Evolutionary conservation across 1,139 yeast genomes (phyloP).

Genomic region (Petasospora rhodanensis): DNA sequence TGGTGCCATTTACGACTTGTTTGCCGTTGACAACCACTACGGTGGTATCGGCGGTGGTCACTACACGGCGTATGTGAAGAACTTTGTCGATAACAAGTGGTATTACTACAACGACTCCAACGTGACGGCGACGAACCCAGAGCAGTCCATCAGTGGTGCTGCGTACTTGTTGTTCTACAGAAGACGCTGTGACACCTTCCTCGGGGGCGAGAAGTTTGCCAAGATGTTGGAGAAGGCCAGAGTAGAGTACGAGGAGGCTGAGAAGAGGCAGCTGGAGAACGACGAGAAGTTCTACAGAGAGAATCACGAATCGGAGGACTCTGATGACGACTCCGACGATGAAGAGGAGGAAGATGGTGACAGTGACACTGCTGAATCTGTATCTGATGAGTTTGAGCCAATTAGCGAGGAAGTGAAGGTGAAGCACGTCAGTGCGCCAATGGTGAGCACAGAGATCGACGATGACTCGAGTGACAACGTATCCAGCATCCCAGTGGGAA

Average conservation of each 20-base stretch:
- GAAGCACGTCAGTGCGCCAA: conserved; percentile 5
- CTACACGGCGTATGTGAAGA: conserved; percentile 85
- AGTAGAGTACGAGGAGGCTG: conserved; percentile 24
- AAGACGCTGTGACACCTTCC: conserved; percentile 34
- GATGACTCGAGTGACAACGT: conserved; percentile 18
- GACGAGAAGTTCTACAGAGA: conserved; percentile 21
- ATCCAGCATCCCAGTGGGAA: conserved; percentile 22
- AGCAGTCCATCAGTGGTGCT: conserved; percentile 65
- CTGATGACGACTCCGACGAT: conserved; percentile 14
- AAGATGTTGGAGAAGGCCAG: conserved; percentile 31
- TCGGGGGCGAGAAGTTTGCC: conserved; percentile 30
- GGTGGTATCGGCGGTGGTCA: conserved; percentile 99
- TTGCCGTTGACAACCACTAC: conserved; percentile 92
- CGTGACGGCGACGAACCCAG: conserved; percentile 60
- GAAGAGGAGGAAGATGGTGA: conserved; percentile 7
- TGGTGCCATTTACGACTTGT: conserved; percentile 61
- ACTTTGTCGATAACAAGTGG: conserved; percentile 76
- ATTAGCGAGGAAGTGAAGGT: conserved; percentile 4
- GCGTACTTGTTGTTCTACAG: conserved; percentile 88
- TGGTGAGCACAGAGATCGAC: conserved; percentile 5
- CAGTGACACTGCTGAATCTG: conserved; percentile 1
- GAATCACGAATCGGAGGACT: conserved; percentile 24
- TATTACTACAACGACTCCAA: conserved; percentile 86
- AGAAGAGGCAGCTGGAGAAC: conserved; percentile 18
- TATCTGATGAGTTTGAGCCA: conserved; percentile 4